Conservation (phyloP, 2,329 filamentous ascomycete species). For the Monilinia fructigena region DNA sequence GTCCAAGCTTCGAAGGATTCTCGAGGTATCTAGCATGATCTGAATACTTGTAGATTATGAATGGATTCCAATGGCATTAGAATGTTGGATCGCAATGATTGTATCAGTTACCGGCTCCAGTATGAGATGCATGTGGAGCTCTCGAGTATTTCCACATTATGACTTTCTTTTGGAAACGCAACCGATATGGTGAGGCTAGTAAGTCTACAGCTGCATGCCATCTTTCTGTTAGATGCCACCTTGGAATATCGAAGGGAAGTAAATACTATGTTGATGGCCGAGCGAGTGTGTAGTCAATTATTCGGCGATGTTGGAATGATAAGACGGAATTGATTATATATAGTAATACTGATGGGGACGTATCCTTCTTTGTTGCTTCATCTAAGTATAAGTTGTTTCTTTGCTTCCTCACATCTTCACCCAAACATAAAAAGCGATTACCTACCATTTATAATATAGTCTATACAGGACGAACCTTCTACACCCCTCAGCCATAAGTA, state of each 20-base stretch:
- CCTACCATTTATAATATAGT: not conserved
- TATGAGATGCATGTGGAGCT: not conserved
- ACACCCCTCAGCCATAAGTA: not conserved
- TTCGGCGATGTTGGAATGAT: not conserved
- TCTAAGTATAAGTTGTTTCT: not conserved
- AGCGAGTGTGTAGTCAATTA: not conserved
- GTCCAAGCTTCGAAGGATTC: not conserved
- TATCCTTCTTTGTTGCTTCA: not conserved
- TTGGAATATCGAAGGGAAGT: not conserved
- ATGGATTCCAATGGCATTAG: not conserved
- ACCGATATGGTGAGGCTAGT: constrained; percentile 30
- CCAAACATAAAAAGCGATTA: not conserved
- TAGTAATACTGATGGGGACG: not conserved
- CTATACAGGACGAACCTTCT: not conserved
- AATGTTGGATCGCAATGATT: not conserved
- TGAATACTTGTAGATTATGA: constrained; percentile 9
- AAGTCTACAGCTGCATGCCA: constrained; percentile 29
- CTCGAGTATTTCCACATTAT: constrained; percentile 21
- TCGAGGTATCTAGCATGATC: not conserved
- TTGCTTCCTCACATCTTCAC: too few species aligned
- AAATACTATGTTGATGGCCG: not conserved
- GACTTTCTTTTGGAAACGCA: constrained; percentile 26
- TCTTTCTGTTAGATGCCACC: not conserved
- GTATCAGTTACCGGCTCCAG: not conserved
- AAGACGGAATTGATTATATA: not conserved